Evolutionary conservation across 2,329 filamentous ascomycete genomes (phyloP), one percentile per base, ranked within the genome.

Genomic region (Neoascochyta sp.): DNA sequence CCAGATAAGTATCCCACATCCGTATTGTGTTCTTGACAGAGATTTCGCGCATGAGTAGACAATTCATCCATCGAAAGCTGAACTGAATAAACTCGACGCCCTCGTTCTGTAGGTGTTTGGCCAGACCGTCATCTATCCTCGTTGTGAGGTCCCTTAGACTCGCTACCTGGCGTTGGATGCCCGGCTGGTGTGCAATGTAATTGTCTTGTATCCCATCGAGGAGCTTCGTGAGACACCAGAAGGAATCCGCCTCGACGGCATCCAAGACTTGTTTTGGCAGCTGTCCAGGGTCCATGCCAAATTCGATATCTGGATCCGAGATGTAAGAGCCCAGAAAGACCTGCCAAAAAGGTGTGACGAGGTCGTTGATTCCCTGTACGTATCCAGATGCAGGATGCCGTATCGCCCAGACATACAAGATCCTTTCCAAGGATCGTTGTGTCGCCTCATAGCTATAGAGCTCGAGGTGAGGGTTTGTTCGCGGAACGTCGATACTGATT

Each of bases 51-150:
- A 98, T 98, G 45, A 98, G 72, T 29, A 98, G 76, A 63, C 92
- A 98, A 56, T 98, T 98, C 92, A 98, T 98, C 92, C 92, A 98
- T 34, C 92, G 77, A 62, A 98, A 98, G 64, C 88, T 95, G 66
- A 98, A 98, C 59, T 98, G 92, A 54, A 98, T 98, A 57, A 98
- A 98, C 60, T 98, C 92, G 16, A 98, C 87, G 17, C 88, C 83
- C 63, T 96, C 88, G 14, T 76, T 76, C 58, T 95, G 87, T 22
- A 98, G 72, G 59, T 98, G 92, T 50, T 85, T 92, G 3, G 89
- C 86, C 26, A 98, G 69, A 3, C 74, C 75, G 16, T 78, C 77
- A 59, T 96, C 90, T 45, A 98, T 98, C 34, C 92, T 76, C 30
- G 85, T 83, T 1, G 90, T 95, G 19, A 98, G 74, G 62, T 98